phyloP scores from a whole-genome alignment of 2,329 filamentous ascomycete genomes.

The Phoma sp. region DNA sequence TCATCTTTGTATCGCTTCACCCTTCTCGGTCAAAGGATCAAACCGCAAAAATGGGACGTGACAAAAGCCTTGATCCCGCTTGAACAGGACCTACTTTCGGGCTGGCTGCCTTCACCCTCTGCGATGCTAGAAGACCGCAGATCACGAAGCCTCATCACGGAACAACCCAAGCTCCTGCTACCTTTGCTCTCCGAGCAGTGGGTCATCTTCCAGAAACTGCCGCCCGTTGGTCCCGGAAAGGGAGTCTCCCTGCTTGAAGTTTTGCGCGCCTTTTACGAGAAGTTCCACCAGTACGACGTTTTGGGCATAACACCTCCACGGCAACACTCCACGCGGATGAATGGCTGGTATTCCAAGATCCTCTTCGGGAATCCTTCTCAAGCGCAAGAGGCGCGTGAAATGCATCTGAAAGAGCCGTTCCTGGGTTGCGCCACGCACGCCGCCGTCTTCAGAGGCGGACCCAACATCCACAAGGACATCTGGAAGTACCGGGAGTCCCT shows the following conservation, averaged over 20 bases:
- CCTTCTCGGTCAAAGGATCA: background rate
- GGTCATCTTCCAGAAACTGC: background rate
- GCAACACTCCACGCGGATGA: background rate
- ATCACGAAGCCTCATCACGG: background rate
- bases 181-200: background rate
- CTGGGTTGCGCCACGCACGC: background rate
- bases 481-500: background rate
- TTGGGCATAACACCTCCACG: background rate
- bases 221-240: background rate
- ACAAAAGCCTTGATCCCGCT: background rate
- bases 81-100: background rate
- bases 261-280: background rate
- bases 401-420: background rate
- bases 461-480: background rate
- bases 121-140: no score
- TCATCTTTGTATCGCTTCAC: background rate
- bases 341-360: background rate
- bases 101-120: slow-evolving; percentile 6
- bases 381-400: background rate
- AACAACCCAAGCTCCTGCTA: background rate
- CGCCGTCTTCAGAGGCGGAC: background rate
- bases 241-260: background rate
- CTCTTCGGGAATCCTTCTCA: background rate
- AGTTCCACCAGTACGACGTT: slow-evolving; percentile 3
- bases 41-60: background rate